phyloP scores from a whole-genome alignment of 2,329 filamentous ascomycete genomes.

The Oidium heveae region DNA sequence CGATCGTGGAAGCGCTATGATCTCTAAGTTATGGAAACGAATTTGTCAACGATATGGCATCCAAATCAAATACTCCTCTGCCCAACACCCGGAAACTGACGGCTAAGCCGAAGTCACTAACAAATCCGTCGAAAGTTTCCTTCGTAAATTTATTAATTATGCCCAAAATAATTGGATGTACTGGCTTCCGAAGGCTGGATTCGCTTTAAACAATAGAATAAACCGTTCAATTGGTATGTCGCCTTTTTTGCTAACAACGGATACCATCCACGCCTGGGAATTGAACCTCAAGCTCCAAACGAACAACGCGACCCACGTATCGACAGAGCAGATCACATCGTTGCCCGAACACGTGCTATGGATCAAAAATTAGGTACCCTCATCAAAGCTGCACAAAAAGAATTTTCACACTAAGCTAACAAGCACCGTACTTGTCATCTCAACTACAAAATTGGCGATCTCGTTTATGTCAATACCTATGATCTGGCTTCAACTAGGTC shows the following conservation, averaged over 20 bases:
- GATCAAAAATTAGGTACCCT: no score
- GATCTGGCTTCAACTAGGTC: no score
- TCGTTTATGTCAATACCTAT: no score
- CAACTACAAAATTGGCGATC: no score
- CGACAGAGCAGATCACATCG: no score
- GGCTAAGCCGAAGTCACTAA: neutral
- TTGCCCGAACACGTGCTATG: no score
- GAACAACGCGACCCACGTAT: no score
- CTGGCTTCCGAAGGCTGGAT: neutral
- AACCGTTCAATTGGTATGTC: neutral
- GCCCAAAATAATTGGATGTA: neutral
- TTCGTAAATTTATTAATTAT: neutral
- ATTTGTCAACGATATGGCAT: neutral
- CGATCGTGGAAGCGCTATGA: no score
- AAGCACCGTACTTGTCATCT: no score
- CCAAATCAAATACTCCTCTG: neutral
- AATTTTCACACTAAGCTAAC: no score
- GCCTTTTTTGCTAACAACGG: neutral
- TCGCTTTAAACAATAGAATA: neutral
- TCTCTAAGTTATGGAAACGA: no score
- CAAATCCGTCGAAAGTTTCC: neutral
- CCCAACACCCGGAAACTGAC: neutral
- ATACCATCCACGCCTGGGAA: neutral
- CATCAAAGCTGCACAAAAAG: no score
- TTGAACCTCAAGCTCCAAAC: neutral